Base-by-base conservation (phyloP, 176 grass and related monocot genomes). In the Poa annua region DNA sequence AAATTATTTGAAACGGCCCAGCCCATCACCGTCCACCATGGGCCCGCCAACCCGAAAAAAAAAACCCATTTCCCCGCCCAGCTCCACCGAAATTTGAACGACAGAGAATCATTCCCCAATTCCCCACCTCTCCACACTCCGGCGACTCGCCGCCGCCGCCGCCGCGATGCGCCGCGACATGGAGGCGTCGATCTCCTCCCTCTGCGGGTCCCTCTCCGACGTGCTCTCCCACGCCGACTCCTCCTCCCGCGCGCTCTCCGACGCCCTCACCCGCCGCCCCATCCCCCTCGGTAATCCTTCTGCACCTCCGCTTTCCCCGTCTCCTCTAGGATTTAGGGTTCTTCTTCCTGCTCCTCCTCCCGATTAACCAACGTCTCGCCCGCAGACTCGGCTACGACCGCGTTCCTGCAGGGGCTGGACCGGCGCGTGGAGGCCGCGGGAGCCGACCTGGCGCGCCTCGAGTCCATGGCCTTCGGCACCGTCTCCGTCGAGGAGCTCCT, bases 401-500 rank as follows among this genome's bases (percentile, higher is more conserved):
- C 86, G 68, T 98, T 98, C 89, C 71, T 94, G 70, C 83, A 88
- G 81, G 87, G 80, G 45, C 68, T 94, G 85, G 76, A 92, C 4
- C 62, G 82, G 32, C 79, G 81, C 32, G 69, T 85, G 69, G 89
- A 89, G 8, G 88, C 84, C 17, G 68, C 80, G 63, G 67, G 59
- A 80, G 79, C 82, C 48, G 95, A 98, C 50, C 82, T 94, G 35
- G 63, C 80, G 60, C 86, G 50, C 64, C 90, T 97, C 84, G 90
- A 97, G 71, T 89, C 92, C 76, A 86, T 94, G 92, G 82, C 84
- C 29, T 79, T 91, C 74, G 92, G 84, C 73, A 89, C 95, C 22
- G 85, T 97, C 76, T 94, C 92, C 67, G 89, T 94, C 81, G 86
- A 88, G 86, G 95, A 97, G 90, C 91, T 97, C 76, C 95, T 97